Percentiles rank a stretch among this genome's conserved stretches.
These are phyloP conservation scores for Leucosporidium yakuticum DNA, from an alignment of 768 basidiomycete genomes.

Conservation along the genomic window DNA sequence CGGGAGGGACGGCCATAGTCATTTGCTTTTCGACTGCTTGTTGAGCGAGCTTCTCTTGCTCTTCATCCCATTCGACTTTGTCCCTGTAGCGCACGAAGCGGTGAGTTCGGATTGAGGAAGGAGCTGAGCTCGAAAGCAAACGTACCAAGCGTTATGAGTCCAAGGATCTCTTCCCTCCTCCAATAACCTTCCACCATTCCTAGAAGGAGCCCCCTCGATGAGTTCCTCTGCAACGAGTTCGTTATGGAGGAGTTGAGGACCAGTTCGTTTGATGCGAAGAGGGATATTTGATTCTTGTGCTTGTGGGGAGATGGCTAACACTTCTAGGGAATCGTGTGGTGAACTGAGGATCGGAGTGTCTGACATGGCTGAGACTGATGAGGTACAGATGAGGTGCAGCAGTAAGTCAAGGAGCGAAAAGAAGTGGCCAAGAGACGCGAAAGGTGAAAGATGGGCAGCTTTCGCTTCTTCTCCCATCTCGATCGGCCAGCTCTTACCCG, in stretches of 20 bases:
- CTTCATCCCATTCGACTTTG: conserved; percentile 49
- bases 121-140: neutral
- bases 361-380: no score
- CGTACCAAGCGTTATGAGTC: conserved; percentile 69
- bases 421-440: no score
- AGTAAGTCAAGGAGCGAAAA: no score
- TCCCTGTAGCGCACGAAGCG: conserved; percentile 40
- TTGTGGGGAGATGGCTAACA: no score
- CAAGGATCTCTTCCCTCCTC: conserved; percentile 60
- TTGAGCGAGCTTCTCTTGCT: conserved; percentile 68
- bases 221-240: conserved; percentile 20
- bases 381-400: no score
- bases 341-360: no score
- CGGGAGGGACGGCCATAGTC: conserved; percentile 62
- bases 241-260: conserved; percentile 28
- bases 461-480: no score
- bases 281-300: no score
- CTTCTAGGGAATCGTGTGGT: no score
- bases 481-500: no score
- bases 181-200: conserved; percentile 26
- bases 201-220: conserved; percentile 19
- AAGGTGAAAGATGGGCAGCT: no score
- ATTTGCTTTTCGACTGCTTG: conserved; percentile 66
- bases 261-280: neutral
- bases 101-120: neutral